These are phyloP conservation scores for Amanita rubescens DNA, from an alignment of 768 basidiomycete species.

Conservation along the genomic window DNA sequence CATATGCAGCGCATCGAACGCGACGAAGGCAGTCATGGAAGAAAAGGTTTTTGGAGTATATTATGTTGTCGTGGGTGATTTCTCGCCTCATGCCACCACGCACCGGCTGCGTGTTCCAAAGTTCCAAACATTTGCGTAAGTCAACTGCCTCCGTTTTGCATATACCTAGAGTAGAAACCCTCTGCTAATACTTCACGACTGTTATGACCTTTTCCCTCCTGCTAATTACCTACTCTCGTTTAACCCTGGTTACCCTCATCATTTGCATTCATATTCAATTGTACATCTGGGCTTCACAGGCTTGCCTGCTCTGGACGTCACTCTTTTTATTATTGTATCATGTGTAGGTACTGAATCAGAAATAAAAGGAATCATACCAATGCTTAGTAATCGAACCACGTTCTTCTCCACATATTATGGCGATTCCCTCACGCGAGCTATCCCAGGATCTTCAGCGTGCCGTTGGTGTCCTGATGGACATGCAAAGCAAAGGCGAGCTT, in stretches of 20 bases:
- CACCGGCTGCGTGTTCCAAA: constrained; percentile 27
- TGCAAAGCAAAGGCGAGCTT: constrained; percentile 32
- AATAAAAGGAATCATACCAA: neutral
- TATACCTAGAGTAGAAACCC: constrained; percentile 4
- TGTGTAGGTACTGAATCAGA: constrained; percentile 21
- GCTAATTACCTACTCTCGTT: constrained; percentile 8
- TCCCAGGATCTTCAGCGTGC: constrained; percentile 43
- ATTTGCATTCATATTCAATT: constrained; percentile 17
- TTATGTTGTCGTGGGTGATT: constrained; percentile 63
- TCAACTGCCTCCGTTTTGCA: constrained; percentile 11
- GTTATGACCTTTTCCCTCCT: constrained; percentile 2
- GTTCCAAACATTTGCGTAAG: neutral
- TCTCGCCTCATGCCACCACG: constrained; percentile 16
- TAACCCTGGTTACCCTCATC: constrained; percentile 11
- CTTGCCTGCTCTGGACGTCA: constrained; percentile 4
- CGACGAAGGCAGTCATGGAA: constrained; percentile 59
- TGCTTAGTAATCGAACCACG: constrained; percentile 3
- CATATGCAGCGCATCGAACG: constrained; percentile 54
- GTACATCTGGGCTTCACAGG: constrained; percentile 13
- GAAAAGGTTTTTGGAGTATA: constrained; percentile 54
- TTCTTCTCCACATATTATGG: neutral
- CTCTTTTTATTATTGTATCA: constrained; percentile 20
- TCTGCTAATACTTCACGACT: constrained; percentile 5
- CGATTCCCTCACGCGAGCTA: constrained; percentile 25
- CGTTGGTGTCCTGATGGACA: constrained; percentile 44